These are phyloP conservation scores for Physcomitrium patens DNA, from an alignment of 225 moss, liverwort and hornwort genomes.

Conservation along the genomic window DNA sequence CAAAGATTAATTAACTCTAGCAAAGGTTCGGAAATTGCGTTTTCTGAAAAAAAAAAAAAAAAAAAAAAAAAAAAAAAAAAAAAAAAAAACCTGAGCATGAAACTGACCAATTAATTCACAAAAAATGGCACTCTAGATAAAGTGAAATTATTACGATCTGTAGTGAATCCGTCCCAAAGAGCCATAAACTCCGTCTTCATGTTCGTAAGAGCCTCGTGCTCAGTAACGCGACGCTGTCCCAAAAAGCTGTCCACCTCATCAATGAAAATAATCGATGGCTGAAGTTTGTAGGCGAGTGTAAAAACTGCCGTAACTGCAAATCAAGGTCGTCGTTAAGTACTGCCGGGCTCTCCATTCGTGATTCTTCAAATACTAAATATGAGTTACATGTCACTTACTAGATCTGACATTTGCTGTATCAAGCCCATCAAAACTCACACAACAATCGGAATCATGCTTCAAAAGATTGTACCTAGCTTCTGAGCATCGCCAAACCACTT, in stretches of 20 bases:
- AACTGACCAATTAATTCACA: neutral
- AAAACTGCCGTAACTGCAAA: slow-evolving; percentile 81
- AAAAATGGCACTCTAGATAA: neutral
- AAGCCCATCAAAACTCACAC: neutral
- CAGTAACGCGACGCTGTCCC: slow-evolving; percentile 85
- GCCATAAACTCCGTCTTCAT: slow-evolving; percentile 98
- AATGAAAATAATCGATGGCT: slow-evolving; percentile 88
- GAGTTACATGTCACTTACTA: too few species aligned
- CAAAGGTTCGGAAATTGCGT: neutral
- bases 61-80: neutral
- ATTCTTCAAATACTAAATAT: neutral
- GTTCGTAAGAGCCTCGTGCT: slow-evolving; percentile 92
- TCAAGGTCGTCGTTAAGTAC: slow-evolving; percentile 9
- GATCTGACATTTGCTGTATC: neutral
- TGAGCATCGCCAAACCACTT: slow-evolving; percentile 99
- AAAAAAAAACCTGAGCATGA: neutral
- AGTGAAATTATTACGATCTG: slow-evolving; percentile 61
- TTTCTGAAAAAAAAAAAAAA: neutral
- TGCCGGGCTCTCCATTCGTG: neutral
- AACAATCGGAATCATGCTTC: neutral
- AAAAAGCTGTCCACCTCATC: slow-evolving; percentile 97
- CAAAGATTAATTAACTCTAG: neutral
- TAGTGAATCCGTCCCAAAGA: slow-evolving; percentile 91
- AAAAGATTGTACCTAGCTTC: slow-evolving; percentile 65
- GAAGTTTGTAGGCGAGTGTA: slow-evolving; percentile 81